Base-by-base conservation (phyloP, 768 basidiomycete genomes). In the Boletus reticuloceps region DNA sequence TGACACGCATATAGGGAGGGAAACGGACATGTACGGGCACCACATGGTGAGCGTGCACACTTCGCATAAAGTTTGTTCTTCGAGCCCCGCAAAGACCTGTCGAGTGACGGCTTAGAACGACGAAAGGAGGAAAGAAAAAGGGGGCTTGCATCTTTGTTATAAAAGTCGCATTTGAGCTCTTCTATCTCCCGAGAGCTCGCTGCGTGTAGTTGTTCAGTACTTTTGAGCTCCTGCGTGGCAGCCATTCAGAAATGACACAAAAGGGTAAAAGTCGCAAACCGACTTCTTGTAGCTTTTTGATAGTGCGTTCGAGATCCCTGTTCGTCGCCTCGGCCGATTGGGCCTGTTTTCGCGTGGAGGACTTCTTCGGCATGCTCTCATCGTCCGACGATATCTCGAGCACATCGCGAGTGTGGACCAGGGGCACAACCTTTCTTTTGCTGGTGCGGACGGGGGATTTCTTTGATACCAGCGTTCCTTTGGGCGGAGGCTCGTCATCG, bases 11-110 rank as follows among this genome's bases (percentile, higher is more conserved):
- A 59, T 50, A 48, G 1, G 25, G 53, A 13, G 43, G 32, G 39
- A 42, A 19, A 74, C 85, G 40, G 60, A 89, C 88, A 79, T 75
- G 60, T 81, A 85, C 1, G 88, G 88, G 9, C 74, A 72, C 84
- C 85, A 87, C 81, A 89, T 82, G 54, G 77, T 77, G 40, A 69
- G 55, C 0, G 80, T 77, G 65, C 88, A 91, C 40, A 91, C 80
- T 55, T 85, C 85, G 63, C 88, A 91, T 40, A 70, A 75, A 13
- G 82, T 65, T 44, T 75, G 63, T 25, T 88, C 86, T 31, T 82
- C 81, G 1, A 89, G 56, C 36, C 77, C 61, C 0, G 68, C 60
- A n/a, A 70, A 25, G 55, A 78, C 72, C 82, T 83, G 45, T 13
- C 42, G 6, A 17, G 20, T 14, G 3, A 31, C 11, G 20, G 2